These are phyloP conservation scores for Lichtheimia hyalospora DNA, from an alignment of 371 early-diverging fungal species.

Conservation along the genomic window DNA sequence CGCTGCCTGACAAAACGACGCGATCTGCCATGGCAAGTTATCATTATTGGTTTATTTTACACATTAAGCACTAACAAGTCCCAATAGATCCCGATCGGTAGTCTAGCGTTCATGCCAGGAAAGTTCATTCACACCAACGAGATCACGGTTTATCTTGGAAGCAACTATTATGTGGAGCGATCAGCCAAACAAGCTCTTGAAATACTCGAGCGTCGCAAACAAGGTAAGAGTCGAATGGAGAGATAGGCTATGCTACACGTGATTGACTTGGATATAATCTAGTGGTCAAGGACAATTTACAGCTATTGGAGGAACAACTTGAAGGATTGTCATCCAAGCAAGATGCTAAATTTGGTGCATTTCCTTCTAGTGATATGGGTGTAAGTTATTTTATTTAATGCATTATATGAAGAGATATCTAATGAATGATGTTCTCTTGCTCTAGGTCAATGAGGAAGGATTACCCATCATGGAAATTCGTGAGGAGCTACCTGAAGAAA, in stretches of 20 bases:
- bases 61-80: background rate
- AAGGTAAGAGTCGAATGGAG: slow-evolving; percentile 44
- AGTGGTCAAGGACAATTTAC: slow-evolving; percentile 66
- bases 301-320: slow-evolving; percentile 52
- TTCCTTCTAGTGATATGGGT: slow-evolving; percentile 6
- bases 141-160: slow-evolving; percentile 82
- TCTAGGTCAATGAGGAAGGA: slow-evolving; percentile 86
- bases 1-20: slow-evolving; percentile 19
- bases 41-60: background rate
- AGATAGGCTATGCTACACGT: background rate
- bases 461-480: slow-evolving; percentile 85
- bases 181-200: slow-evolving; percentile 75
- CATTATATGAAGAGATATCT: background rate
- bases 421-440: background rate
- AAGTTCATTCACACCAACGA: slow-evolving; percentile 88
- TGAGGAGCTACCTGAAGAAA: slow-evolving; percentile 60
- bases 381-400: slow-evolving; percentile 4
- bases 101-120: slow-evolving; percentile 89
- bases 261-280: slow-evolving; percentile 12
- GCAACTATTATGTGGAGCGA: slow-evolving; percentile 88
- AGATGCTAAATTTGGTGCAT: slow-evolving; percentile 14
- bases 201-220: slow-evolving; percentile 70
- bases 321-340: slow-evolving; percentile 42
- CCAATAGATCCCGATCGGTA: slow-evolving; percentile 60
- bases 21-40: slow-evolving; percentile 21